Base-by-base conservation (phyloP, 495 filamentous ascomycete genomes). In the Viridothelium virens region DNA sequence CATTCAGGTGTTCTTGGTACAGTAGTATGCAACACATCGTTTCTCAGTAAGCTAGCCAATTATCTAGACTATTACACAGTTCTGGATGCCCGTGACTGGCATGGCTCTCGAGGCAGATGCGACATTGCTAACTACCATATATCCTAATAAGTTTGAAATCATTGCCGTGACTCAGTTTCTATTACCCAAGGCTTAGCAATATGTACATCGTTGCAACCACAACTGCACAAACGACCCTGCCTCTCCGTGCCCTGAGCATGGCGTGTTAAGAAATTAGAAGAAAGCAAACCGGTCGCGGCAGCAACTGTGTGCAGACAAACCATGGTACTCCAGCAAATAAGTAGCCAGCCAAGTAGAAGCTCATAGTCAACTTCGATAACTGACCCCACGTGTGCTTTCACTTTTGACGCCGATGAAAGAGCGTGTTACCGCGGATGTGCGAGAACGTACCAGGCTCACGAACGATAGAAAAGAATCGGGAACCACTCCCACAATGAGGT, bases 131-230 rank as follows among this genome's bases (percentile, higher is more conserved):
- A 25, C 25, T 25, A 25, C 25, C 25, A 25, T 25, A 1, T 25
- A 25, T 33, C 36, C 53, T 33, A 3, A 18, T 36, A 36, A 59
- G 4, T 36, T 36, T 33, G 31, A 59, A 34, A 34, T 3, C 31
- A 59, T 34, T 59, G 53, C 53, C 53, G 31, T 59, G 53, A 59
- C 14, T 7, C 31, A 34, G 31, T 59, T 25, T 59, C 53, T 59
- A 59, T 59, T 59, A 59, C 53, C 31, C 31, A 34, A 33, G 53
- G 53, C 31, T 25, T 59, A 59, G 53, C 53, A 36, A 59, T 59
- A 59, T 59, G 53, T 59, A 59, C 53, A 59, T 34, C 53, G 14
- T 59, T 31, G 31, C 31, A 59, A 14, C 53, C 31, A 59, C 31
- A 59, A 33, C 18, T 34, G 25, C 36, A 31, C 25, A 25, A 25